Conservation (phyloP, 208 protist species). For the Leishmania turanica region DNA sequence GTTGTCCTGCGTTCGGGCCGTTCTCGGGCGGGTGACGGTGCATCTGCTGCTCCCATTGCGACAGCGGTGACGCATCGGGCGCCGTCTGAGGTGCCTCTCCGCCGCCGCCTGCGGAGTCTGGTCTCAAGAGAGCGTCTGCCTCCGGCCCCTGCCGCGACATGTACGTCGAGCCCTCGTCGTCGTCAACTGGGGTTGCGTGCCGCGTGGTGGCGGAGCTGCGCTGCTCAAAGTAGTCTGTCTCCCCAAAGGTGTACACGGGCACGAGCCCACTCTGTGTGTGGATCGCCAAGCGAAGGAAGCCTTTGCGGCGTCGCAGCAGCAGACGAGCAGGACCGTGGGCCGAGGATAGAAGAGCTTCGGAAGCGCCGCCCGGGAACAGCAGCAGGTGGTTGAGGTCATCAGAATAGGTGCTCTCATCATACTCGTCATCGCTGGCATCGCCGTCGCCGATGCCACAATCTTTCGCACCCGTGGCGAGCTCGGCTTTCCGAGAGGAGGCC, state of each 20-base stretch:
- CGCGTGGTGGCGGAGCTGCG: constrained; percentile 24
- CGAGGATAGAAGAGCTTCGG: constrained; percentile 47
- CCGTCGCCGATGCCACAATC: neutral
- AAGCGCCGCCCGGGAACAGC: constrained; percentile 57
- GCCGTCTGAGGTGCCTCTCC: neutral
- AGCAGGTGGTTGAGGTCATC: constrained; percentile 42
- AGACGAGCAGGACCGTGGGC: constrained; percentile 37
- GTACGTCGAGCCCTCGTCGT: constrained; percentile 24
- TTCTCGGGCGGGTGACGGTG: neutral
- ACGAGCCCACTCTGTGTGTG: constrained; percentile 45
- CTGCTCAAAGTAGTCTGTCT: constrained; percentile 60
- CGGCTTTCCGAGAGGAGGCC: neutral
- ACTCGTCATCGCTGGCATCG: constrained; percentile 3
- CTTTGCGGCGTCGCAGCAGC: constrained; percentile 49
- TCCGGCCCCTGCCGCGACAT: neutral
- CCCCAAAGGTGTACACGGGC: constrained; percentile 57
- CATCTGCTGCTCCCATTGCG: neutral
- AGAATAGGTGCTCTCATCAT: constrained; percentile 13
- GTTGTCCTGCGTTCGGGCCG: neutral
- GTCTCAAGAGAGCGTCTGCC: neutral
- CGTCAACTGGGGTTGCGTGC: constrained; percentile 25
- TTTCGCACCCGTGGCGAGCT: neutral
- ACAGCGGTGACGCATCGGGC: neutral
- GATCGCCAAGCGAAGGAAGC: constrained; percentile 53
- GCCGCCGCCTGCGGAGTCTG: neutral